Evolutionary conservation across 2,329 filamentous ascomycete genomes (phyloP).

Genomic region (Hypocreales sp.): DNA sequence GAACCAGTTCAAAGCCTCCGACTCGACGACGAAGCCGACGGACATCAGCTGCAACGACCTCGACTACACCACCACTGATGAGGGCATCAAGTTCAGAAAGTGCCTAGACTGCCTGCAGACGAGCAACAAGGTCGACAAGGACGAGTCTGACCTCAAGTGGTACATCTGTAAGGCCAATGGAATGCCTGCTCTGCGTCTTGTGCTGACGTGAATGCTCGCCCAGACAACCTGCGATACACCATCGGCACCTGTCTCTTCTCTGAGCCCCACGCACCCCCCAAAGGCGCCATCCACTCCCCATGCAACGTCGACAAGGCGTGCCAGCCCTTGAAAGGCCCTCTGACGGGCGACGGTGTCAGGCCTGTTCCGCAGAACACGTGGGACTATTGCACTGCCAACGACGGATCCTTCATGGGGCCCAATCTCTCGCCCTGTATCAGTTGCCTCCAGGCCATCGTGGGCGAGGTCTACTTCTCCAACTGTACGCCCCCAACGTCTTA

Average conservation of each 20-base stretch:
- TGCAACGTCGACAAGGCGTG: constrained; percentile 28
- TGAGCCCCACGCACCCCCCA: constrained; percentile 13
- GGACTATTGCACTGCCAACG: constrained; percentile 25
- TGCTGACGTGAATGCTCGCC: background rate
- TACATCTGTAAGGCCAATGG: constrained; percentile 26
- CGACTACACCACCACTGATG: constrained; percentile 19
- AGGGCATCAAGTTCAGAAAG: constrained; percentile 28
- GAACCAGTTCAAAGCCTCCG: constrained; percentile 16
- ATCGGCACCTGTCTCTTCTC: constrained; percentile 30
- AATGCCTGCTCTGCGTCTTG: background rate
- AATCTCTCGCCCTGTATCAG: constrained; percentile 21
- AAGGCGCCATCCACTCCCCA: constrained; percentile 19
- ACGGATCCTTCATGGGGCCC: constrained; percentile 14
- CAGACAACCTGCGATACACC: constrained; percentile 34
- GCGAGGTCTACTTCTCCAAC: constrained; percentile 30
- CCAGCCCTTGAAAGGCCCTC: constrained; percentile 18
- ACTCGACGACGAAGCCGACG: constrained; percentile 24
- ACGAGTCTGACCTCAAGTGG: constrained; percentile 27
- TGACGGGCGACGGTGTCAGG: constrained; percentile 17
- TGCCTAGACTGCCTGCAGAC: constrained; percentile 31
- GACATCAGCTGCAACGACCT: constrained; percentile 31
- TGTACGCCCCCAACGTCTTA: constrained; percentile 29
- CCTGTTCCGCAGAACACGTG: constrained; percentile 10
- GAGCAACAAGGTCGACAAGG: constrained; percentile 22
- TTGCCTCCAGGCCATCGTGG: constrained; percentile 24